phyloP scores from a whole-genome alignment of 192 early-diverging fungal genomes.

The Mortierella alpina region DNA sequence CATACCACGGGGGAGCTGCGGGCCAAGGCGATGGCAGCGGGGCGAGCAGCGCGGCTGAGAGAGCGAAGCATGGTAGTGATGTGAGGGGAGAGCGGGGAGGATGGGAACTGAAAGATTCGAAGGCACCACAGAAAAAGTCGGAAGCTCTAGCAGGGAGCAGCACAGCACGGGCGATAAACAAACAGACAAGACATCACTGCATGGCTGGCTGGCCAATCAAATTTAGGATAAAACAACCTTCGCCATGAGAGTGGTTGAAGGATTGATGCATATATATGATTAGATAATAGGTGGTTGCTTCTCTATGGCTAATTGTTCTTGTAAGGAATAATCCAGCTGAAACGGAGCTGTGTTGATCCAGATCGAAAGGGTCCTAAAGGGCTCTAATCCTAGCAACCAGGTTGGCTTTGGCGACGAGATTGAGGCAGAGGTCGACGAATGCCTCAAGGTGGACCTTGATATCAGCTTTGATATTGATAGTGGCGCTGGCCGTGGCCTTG shows the following conservation, averaged over 20 bases:
- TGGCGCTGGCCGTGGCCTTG: conserved; percentile 18
- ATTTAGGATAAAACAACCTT: no score
- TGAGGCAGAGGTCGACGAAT: conserved; percentile 21
- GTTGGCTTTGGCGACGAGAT: conserved; percentile 19
- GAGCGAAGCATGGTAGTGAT: conserved; percentile 48
- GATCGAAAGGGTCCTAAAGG: conserved; percentile 8
- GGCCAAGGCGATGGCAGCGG: conserved; percentile 60
- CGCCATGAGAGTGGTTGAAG: no score
- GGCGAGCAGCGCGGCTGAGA: conserved; percentile 61
- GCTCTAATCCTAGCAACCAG: conserved; percentile 28
- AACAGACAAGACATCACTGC: neutral
- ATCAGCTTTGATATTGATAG: conserved; percentile 4
- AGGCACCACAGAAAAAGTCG: conserved; percentile 1
- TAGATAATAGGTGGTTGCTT: neutral
- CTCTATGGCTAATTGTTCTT: no score
- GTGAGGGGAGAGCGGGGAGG: conserved; percentile 26
- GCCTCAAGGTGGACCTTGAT: conserved; percentile 33
- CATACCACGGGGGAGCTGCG: conserved; percentile 62
- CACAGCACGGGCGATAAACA: conserved; percentile 4
- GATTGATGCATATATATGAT: neutral
- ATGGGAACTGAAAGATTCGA: conserved; percentile 33
- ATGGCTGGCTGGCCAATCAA: neutral
- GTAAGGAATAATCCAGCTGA: no score
- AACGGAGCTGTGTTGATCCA: neutral
- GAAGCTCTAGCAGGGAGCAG: neutral